Percentiles rank a stretch among this genome's conserved stretches.
Evolutionary conservation across 805 yeast species (phyloP).

Genomic region (Wilhelminamyces savonicus): DNA sequence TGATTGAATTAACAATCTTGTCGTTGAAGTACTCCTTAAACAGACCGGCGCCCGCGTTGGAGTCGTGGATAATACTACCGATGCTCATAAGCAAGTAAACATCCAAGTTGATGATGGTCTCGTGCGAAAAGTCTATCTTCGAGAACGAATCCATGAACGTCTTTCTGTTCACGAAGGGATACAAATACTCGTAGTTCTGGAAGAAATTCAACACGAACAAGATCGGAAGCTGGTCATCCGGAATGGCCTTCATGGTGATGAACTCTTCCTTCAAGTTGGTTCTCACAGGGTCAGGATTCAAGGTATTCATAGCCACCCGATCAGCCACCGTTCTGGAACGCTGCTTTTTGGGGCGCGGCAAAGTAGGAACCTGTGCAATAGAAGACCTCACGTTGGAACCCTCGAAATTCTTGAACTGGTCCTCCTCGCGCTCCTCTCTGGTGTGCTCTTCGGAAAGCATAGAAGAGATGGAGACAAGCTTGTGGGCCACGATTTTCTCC

Average conservation of each 20-base stretch:
- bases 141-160: conserved; percentile 15
- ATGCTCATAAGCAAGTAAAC: conserved; percentile 32
- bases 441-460: conserved; percentile 10
- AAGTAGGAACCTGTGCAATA: too few species aligned
- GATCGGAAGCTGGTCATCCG: conserved; percentile 21
- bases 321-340: too few species aligned
- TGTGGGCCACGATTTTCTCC: conserved; percentile 9
- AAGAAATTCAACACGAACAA: conserved; percentile 29
- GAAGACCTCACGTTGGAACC: too few species aligned
- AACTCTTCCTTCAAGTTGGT: conserved; percentile 22
- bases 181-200: conserved; percentile 28
- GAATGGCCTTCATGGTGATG: conserved; percentile 27
- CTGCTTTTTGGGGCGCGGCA: too few species aligned
- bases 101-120: conserved; percentile 32
- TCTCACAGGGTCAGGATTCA: too few species aligned
- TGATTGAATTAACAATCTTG: conserved; percentile 23
- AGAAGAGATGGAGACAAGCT: conserved; percentile 17
- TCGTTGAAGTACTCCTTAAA: conserved; percentile 27
- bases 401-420: conserved; percentile 3
- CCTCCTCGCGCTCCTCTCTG: conserved; percentile 1
- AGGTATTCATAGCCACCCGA: too few species aligned
- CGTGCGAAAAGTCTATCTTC: conserved; percentile 24
- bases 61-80: conserved; percentile 32
- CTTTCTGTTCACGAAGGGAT: conserved; percentile 27
- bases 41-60: conserved; percentile 11